These are phyloP conservation scores for Calonectria henricotiae DNA, from an alignment of 2,329 filamentous ascomycete species.

Conservation along the genomic window DNA sequence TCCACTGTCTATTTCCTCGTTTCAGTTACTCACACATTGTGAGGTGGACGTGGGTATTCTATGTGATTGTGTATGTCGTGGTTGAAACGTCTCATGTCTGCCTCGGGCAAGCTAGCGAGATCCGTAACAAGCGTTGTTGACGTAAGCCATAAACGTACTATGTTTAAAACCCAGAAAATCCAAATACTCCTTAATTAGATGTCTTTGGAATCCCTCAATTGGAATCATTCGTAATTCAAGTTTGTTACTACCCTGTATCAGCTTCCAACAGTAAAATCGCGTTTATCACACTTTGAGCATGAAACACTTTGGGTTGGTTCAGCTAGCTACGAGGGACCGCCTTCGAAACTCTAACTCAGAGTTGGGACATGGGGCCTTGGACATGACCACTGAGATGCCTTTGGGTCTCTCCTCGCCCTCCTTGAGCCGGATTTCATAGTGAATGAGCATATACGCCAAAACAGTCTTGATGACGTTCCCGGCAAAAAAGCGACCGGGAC, in stretches of 20 bases:
- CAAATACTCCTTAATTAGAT: background rate
- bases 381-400: slow-evolving; percentile 60
- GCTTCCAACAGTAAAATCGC: background rate
- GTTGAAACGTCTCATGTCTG: slow-evolving; percentile 22
- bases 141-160: background rate
- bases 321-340: slow-evolving; percentile 49
- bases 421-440: slow-evolving; percentile 62
- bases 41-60: background rate
- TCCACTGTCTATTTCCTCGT: background rate
- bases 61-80: background rate
- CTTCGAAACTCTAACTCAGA: slow-evolving; percentile 61
- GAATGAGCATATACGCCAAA: slow-evolving; percentile 61
- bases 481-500: slow-evolving; percentile 67
- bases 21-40: background rate
- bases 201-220: background rate
- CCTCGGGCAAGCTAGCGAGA: background rate
- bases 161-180: background rate
- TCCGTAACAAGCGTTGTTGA: background rate
- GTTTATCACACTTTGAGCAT: background rate
- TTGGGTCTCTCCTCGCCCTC: slow-evolving; percentile 60
- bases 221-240: background rate
- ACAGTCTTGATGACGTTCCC: slow-evolving; percentile 65
- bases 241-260: slow-evolving; percentile 11
- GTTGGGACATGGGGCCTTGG: slow-evolving; percentile 61
- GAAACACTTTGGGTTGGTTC: slow-evolving; percentile 2